These are phyloP conservation scores for Coelastrella sp. DNA, from an alignment of 139 green algal species.

Conservation along the genomic window DNA sequence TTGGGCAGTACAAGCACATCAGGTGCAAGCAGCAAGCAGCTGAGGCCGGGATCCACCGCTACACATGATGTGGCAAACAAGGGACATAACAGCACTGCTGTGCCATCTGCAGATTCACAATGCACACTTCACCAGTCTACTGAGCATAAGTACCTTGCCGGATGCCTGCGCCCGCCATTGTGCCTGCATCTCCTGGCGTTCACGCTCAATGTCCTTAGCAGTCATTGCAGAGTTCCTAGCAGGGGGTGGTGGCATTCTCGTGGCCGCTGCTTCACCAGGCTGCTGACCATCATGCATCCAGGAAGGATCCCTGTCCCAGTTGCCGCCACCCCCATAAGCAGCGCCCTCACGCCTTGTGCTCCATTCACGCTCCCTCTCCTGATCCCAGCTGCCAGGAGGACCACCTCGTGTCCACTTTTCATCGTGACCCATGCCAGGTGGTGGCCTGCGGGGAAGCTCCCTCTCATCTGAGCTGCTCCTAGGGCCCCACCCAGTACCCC, in stretches of 20 bases:
- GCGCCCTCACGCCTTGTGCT: neutral
- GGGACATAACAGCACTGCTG: too few relatives aligned
- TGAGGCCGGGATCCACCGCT: too few relatives aligned
- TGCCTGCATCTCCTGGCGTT: conserved; percentile 49
- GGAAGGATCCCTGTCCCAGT: conserved; percentile 33
- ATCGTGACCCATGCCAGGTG: conserved; percentile 37
- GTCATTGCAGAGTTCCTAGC: conserved; percentile 5
- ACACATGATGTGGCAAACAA: too few relatives aligned
- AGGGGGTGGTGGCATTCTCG: neutral
- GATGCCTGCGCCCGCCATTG: conserved; percentile 39
- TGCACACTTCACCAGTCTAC: too few relatives aligned
- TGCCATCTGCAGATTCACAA: too few relatives aligned
- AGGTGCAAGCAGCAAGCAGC: too few relatives aligned
- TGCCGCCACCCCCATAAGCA: neutral
- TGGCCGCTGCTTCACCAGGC: neutral
- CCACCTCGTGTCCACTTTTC: conserved; percentile 28
- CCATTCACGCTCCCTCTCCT: neutral
- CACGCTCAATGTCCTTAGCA: conserved; percentile 49
- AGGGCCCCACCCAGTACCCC: conserved; percentile 1
- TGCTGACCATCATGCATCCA: conserved; percentile 42
- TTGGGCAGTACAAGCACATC: too few relatives aligned
- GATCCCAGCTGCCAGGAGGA: neutral
- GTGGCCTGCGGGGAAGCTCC: conserved; percentile 21
- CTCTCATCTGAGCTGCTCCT: conserved; percentile 38
- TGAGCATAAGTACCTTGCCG: neutral